phyloP scores from a whole-genome alignment of 2,329 filamentous ascomycete species.

The Fusarium albidum region DNA sequence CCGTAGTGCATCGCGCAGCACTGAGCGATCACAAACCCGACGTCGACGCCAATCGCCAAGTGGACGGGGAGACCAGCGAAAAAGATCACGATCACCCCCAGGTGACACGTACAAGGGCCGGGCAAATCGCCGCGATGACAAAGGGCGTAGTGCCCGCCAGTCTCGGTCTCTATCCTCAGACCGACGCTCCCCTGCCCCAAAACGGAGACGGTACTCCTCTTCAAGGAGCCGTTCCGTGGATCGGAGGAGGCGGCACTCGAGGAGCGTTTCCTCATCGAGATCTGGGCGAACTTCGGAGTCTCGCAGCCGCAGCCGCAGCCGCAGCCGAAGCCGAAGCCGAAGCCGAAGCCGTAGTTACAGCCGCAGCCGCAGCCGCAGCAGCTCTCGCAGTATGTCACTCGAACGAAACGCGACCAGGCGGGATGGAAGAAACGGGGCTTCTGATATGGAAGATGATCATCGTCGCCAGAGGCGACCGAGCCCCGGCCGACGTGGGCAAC shows the following conservation, averaged over 20 bases:
- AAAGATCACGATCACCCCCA: constrained; percentile 51
- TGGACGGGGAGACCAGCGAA: constrained; percentile 44
- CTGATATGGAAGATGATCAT: constrained; percentile 18
- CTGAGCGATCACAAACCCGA: constrained; percentile 45
- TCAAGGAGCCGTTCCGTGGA: constrained; percentile 57
- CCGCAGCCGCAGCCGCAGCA: constrained; percentile 31
- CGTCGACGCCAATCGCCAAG: constrained; percentile 46
- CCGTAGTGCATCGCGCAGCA: constrained; percentile 43
- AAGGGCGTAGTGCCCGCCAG: constrained; percentile 36
- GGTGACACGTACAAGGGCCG: constrained; percentile 40
- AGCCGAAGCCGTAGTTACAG: too few relatives aligned
- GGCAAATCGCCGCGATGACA: constrained; percentile 32
- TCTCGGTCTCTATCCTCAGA: constrained; percentile 49
- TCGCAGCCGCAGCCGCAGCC: constrained; percentile 39
- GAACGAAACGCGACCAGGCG: constrained; percentile 27
- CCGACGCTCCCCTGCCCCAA: constrained; percentile 54
- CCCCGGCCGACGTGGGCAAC: constrained; percentile 15
- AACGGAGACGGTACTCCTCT: constrained; percentile 59
- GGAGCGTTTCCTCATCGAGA: constrained; percentile 50
- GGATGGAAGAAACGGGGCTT: constrained; percentile 23
- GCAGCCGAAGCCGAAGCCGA: constrained; percentile 16
- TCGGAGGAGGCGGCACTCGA: constrained; percentile 48
- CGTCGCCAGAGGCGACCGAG: constrained; percentile 15
- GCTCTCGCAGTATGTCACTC: constrained; percentile 26
- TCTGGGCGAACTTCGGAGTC: constrained; percentile 49